Percentiles rank a stretch among this genome's conserved stretches.
These are phyloP conservation scores for Candida tunisiensis DNA, from an alignment of 1,139 yeast species.

Conservation along the genomic window DNA sequence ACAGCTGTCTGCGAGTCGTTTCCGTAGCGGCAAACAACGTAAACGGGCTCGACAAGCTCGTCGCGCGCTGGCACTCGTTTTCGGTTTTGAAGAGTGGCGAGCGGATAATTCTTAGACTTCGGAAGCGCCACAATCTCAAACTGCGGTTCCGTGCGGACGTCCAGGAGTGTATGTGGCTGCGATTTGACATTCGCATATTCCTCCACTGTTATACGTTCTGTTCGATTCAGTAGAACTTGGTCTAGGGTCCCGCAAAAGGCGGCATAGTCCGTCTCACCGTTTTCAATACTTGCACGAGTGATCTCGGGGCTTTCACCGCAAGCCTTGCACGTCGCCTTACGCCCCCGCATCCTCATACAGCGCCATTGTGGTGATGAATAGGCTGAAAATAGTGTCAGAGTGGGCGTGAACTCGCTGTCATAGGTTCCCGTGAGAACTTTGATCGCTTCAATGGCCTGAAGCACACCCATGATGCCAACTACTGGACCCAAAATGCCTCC, in stretches of 20 bases:
- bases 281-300: constrained; percentile 27
- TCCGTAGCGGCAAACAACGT: constrained; percentile 70
- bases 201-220: constrained; percentile 33
- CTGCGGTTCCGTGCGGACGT: constrained; percentile 73
- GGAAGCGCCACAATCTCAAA: constrained; percentile 49
- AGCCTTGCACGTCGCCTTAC: constrained; percentile 40
- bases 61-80: constrained; percentile 6
- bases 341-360: constrained; percentile 64
- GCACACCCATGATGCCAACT: constrained; percentile 75
- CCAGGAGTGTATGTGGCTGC: constrained; percentile 30
- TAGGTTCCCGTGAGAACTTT: constrained; percentile 52
- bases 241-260: constrained; percentile 54
- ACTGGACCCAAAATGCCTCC: constrained; percentile 96
- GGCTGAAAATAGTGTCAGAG: constrained; percentile 54
- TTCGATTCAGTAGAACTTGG: background rate
- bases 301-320: constrained; percentile 41
- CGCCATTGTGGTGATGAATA: constrained; percentile 57
- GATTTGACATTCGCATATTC: constrained; percentile 20
- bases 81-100: constrained; percentile 24
- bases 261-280: constrained; percentile 39
- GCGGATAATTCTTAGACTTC: constrained; percentile 45
- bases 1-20: constrained; percentile 83
- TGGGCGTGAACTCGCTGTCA: constrained; percentile 38
- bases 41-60: constrained; percentile 9
- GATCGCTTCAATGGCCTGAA: constrained; percentile 81